Conservation (phyloP, 148 eudicot genomes). For the Heliamphora exappendiculata region DNA sequence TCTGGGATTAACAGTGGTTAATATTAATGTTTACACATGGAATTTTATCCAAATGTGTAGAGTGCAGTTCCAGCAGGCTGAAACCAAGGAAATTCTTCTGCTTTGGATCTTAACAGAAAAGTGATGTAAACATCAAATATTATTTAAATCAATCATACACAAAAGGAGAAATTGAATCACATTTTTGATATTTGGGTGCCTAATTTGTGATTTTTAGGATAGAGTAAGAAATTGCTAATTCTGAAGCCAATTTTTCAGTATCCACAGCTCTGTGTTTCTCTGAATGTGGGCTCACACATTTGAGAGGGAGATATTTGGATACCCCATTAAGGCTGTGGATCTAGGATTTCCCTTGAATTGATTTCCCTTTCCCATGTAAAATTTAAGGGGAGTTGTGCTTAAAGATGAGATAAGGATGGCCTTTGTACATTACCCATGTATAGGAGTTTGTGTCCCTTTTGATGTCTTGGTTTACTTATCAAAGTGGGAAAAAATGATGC, state of each 20-base stretch:
- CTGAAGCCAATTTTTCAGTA: neutral
- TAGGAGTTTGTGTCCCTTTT: neutral
- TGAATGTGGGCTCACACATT: too few species aligned
- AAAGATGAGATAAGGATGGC: neutral
- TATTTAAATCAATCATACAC: neutral
- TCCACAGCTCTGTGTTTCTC: neutral
- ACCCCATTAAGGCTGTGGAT: too few species aligned
- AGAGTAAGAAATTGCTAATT: neutral
- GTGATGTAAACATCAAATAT: neutral
- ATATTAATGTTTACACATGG: neutral
- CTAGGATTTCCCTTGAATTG: too few species aligned
- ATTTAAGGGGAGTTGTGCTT: too few species aligned
- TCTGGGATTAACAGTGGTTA: too few species aligned
- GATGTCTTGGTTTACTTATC: too few species aligned
- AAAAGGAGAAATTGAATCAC: neutral
- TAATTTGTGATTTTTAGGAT: neutral
- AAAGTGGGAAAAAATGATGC: too few species aligned
- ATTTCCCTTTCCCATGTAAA: too few species aligned
- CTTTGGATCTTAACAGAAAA: neutral
- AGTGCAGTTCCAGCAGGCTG: neutral
- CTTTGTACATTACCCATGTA: neutral
- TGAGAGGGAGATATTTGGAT: too few species aligned
- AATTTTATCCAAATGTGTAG: neutral
- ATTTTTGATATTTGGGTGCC: neutral
- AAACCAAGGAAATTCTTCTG: neutral